phyloP scores from a whole-genome alignment of 2,329 filamentous ascomycete genomes.

The Penicillium sp. region DNA sequence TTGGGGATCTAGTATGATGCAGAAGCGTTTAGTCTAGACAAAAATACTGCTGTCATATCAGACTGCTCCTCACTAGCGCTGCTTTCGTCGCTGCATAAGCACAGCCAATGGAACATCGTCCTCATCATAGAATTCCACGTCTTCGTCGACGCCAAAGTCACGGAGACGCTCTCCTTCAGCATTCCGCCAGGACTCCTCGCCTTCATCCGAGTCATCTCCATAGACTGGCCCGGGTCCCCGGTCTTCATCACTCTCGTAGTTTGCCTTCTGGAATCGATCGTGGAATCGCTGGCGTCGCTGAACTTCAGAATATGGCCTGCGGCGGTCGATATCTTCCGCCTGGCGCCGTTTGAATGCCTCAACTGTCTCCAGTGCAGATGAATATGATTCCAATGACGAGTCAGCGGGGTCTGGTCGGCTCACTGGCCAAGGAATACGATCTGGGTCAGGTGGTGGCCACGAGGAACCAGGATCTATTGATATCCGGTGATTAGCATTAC shows the following conservation, averaged over 20 bases:
- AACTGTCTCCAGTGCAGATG: conserved; percentile 45
- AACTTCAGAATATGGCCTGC: conserved; percentile 36
- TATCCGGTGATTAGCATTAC: background rate
- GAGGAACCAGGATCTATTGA: conserved; percentile 35
- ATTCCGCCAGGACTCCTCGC: conserved; percentile 64
- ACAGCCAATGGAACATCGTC: conserved; percentile 62
- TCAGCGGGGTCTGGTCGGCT: conserved; percentile 19
- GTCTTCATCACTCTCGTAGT: conserved; percentile 19
- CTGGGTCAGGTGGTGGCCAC: conserved; percentile 54
- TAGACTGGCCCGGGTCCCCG: conserved; percentile 19
- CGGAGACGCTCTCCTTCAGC: conserved; percentile 62
- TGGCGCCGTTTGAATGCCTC: conserved; percentile 58
- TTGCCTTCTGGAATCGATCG: conserved; percentile 32
- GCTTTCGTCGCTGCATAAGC: conserved; percentile 44
- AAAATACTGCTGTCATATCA: background rate
- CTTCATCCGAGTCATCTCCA: conserved; percentile 38
- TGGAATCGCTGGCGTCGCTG: conserved; percentile 45
- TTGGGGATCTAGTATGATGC: background rate
- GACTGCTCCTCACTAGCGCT: background rate
- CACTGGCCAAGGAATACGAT: conserved; percentile 45
- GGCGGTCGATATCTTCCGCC: conserved; percentile 51
- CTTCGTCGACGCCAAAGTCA: conserved; percentile 67
- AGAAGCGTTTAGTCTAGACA: background rate
- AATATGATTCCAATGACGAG: conserved; percentile 29
- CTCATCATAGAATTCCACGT: conserved; percentile 64